Evolutionary conservation across 1,284 basidiomycete species (phyloP).

Genomic region (Ustilago loliicola): DNA sequence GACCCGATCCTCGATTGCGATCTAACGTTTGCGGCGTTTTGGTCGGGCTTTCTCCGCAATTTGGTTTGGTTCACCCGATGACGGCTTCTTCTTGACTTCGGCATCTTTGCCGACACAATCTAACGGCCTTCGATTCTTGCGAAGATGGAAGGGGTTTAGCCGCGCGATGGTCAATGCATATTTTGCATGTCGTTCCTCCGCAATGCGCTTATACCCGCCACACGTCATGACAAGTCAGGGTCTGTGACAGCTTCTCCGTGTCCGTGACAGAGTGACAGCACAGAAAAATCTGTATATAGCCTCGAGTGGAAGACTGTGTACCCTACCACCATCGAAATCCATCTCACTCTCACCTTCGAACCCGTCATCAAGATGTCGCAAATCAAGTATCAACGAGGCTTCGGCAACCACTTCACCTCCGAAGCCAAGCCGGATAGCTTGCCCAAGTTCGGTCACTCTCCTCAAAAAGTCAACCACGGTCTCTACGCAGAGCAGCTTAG

Average conservation of each 20-base stretch:
- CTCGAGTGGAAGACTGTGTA: background rate
- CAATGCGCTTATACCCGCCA: background rate
- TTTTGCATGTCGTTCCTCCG: background rate
- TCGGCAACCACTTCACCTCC: constrained; percentile 68
- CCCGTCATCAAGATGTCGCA: constrained; percentile 16
- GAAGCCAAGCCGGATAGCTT: constrained; percentile 75
- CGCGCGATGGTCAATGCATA: background rate
- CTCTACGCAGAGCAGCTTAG: constrained; percentile 78
- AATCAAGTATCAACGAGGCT: constrained; percentile 54
- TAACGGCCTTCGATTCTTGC: background rate
- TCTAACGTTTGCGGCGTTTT: background rate
- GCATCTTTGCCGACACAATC: background rate
- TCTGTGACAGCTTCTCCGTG: background rate
- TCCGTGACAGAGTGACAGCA: background rate
- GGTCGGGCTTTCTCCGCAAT: background rate
- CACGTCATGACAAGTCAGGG: background rate
- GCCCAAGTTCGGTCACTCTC: constrained; percentile 76
- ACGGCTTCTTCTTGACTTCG: background rate
- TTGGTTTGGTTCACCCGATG: background rate
- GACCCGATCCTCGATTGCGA: background rate
- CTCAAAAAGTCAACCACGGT: constrained; percentile 77
- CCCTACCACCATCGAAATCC: background rate
- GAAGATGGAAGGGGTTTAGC: background rate
- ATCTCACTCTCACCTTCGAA: background rate
- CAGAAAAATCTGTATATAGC: background rate